phyloP scores from a whole-genome alignment of 2,329 filamentous ascomycete species.

The Penicillium corylophilum region DNA sequence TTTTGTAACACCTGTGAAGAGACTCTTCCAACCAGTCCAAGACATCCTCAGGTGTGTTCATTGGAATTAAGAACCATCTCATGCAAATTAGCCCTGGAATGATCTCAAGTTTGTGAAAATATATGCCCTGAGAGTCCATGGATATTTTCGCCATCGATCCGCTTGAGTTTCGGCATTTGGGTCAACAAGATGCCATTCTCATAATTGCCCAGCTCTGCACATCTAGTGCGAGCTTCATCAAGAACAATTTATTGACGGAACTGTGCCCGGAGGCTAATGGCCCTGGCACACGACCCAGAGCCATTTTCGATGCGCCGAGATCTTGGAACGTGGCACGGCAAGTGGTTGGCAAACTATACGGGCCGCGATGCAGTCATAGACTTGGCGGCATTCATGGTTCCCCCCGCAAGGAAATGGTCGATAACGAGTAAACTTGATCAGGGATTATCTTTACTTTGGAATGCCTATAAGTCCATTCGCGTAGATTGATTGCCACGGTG shows the following conservation, averaged over 20 bases:
- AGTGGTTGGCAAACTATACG: conserved; percentile 14
- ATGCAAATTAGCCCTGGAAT: too few relatives aligned
- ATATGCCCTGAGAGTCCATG: too few relatives aligned
- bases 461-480: too few relatives aligned
- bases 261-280: not conserved
- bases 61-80: too few relatives aligned
- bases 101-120: too few relatives aligned
- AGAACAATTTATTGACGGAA: not conserved
- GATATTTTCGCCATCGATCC: too few relatives aligned
- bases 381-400: conserved; percentile 11
- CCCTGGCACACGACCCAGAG: not conserved
- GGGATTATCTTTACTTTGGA: too few relatives aligned
- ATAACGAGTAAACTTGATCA: not conserved
- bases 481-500: not conserved
- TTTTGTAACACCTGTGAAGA: too few relatives aligned
- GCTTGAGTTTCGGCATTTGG: not conserved
- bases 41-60: too few relatives aligned
- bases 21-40: too few relatives aligned
- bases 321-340: conserved; percentile 13
- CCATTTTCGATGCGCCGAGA: conserved; percentile 14
- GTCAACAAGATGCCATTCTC: not conserved
- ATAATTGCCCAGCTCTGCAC: not conserved
- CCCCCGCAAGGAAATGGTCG: not conserved
- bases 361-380: conserved; percentile 13
- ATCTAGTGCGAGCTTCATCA: not conserved